Conservation (phyloP, 257 asterid genomes). For the Solanum rostratum region DNA sequence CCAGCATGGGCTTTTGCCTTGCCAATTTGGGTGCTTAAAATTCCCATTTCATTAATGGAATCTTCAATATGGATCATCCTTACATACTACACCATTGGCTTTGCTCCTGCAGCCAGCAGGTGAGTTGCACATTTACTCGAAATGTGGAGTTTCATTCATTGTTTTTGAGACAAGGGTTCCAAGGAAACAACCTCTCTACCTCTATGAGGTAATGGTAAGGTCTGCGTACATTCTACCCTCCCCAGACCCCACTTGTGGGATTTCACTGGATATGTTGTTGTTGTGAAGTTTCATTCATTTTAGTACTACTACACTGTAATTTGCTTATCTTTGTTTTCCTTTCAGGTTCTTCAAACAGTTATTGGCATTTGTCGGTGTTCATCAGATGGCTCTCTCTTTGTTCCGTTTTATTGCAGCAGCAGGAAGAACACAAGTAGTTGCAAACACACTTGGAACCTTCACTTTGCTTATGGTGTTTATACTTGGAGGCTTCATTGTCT, state of each 20-base stretch:
- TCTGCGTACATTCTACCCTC: too few species aligned
- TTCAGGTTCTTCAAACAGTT: slow-evolving; percentile 68
- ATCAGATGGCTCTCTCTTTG: slow-evolving; percentile 76
- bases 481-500: slow-evolving; percentile 67
- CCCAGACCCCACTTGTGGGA: too few species aligned
- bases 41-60: slow-evolving; percentile 59
- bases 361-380: slow-evolving; percentile 57
- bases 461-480: slow-evolving; percentile 54
- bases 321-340: not conserved
- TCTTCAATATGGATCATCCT: slow-evolving; percentile 56
- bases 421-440: slow-evolving; percentile 69
- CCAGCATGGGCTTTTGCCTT: slow-evolving; percentile 92
- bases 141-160: not conserved
- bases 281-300: too few species aligned
- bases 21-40: slow-evolving; percentile 69
- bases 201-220: too few species aligned
- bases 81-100: slow-evolving; percentile 78
- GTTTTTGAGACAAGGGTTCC: too few species aligned
- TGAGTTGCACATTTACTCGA: not conserved
- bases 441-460: slow-evolving; percentile 65
- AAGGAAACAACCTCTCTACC: too few species aligned
- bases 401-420: slow-evolving; percentile 70
- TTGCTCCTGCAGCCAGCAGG: slow-evolving; percentile 74
- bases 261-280: too few species aligned
- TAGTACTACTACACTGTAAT: not conserved